Evolutionary conservation across 495 filamentous ascomycete species (phyloP), one percentile per base, ranked within the genome.

Genomic region (Cercophora samala): DNA sequence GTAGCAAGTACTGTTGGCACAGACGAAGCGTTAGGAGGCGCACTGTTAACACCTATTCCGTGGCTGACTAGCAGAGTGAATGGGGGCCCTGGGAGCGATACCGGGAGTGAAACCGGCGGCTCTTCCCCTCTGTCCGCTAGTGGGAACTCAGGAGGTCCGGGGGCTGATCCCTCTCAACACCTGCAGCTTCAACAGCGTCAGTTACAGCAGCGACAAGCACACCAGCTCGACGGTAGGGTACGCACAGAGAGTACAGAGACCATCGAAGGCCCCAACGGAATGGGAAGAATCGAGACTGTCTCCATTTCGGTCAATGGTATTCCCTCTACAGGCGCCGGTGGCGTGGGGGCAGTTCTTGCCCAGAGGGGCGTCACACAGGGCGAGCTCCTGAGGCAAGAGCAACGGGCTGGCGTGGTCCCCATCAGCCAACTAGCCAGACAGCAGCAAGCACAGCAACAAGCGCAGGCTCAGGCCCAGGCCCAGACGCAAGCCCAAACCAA

Each of bases 31-130:
- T 81, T 99, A 6, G 94, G 95, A 52, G 95, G 95, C 11, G 95
- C 96, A 0, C 84, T 97, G 46, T 83, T 99, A 24, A 97, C 95
- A 0, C 94, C 94, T 0, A 99, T 99, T 58, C 91, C 93, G 0
- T 98, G 95, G 95, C 79, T 97, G 8, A 78, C 67, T 1, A 60
- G 75, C 11, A 73, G 72, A 25, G 69, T 64, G 25, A 76, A 77
- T 56, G 70, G 70, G 37, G 64, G 66, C 26, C 52, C 56, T 25
- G 61, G 67, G 22, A 71, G 72, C 46, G 73, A 69, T 42, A 73
- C 71, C 26, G 73, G 69, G 3, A 75, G 68, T 52, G 71, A 72
- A 24, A 62, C 54, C 51, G 76, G 66, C 1, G 69, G 68, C 64
- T 66, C 69, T 2, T 76, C 76, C 21, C 72, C 73, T 11, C 42